Conservation (phyloP, 2,329 filamentous ascomycete genomes). For the Lachnellula occidentalis region DNA sequence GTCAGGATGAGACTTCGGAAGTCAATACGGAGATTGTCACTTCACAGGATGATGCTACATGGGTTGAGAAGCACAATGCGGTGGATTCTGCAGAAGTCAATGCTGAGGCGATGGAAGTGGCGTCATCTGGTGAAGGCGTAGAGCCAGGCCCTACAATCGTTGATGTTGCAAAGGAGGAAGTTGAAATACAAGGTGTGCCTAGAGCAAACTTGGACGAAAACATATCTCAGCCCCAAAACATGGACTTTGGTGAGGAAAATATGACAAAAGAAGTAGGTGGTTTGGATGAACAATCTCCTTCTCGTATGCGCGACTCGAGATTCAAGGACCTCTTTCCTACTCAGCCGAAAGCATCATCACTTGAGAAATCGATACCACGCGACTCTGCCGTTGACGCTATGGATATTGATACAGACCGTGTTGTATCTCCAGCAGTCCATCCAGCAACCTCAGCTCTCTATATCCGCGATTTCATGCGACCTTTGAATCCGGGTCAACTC, state of each 20-base stretch:
- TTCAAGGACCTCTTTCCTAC: slow-evolving; percentile 41
- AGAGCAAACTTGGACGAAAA: not conserved
- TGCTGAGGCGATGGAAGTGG: slow-evolving; percentile 5
- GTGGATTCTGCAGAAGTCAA: slow-evolving; percentile 15
- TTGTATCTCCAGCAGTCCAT: slow-evolving; percentile 56
- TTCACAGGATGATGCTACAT: slow-evolving; percentile 17
- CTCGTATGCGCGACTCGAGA: slow-evolving; percentile 34
- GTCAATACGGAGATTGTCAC: slow-evolving; percentile 8
- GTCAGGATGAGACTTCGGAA: slow-evolving; percentile 32
- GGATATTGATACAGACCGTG: slow-evolving; percentile 23
- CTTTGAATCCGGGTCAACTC: slow-evolving; percentile 64
- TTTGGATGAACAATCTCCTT: slow-evolving; percentile 11
- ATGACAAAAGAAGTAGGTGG: not conserved
- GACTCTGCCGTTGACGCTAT: slow-evolving; percentile 14
- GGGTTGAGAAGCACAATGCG: slow-evolving; percentile 24
- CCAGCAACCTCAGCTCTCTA: slow-evolving; percentile 74
- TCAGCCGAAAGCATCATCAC: not conserved
- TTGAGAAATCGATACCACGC: slow-evolving; percentile 12
- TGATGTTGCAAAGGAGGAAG: slow-evolving; percentile 18
- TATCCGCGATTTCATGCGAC: slow-evolving; percentile 85
- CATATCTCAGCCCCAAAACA: not conserved
- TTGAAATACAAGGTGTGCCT: slow-evolving; percentile 7
- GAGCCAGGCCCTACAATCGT: slow-evolving; percentile 9
- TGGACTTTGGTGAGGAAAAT: not conserved
- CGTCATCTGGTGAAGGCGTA: not conserved